phyloP scores from a whole-genome alignment of 2,329 filamentous ascomycete species.

The Cercospora zeae-maydis region DNA sequence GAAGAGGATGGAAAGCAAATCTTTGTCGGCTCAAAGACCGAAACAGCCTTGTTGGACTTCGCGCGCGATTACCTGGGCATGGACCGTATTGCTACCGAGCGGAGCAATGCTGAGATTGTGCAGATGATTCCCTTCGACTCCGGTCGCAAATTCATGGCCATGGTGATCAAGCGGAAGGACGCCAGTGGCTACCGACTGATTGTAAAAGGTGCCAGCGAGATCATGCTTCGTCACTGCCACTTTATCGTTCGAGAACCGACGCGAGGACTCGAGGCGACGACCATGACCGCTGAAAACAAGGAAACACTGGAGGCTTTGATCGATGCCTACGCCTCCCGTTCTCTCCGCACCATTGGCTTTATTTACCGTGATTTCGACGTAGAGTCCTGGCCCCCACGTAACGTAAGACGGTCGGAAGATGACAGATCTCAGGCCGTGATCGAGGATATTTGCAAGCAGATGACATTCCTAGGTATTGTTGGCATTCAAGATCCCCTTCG shows the following conservation, averaged over 20 bases:
- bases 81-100: slow-evolving; percentile 57
- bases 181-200: slow-evolving; percentile 54
- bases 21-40: slow-evolving; percentile 74
- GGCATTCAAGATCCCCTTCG: slow-evolving; percentile 73
- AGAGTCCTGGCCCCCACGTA: slow-evolving; percentile 65
- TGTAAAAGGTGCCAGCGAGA: slow-evolving; percentile 52
- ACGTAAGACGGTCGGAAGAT: slow-evolving; percentile 57
- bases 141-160: slow-evolving; percentile 65
- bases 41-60: slow-evolving; percentile 70
- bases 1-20: slow-evolving; percentile 56
- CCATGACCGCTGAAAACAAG: slow-evolving; percentile 56
- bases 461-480: slow-evolving; percentile 69
- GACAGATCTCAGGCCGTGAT: slow-evolving; percentile 62
- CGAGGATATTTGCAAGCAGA: slow-evolving; percentile 64
- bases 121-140: slow-evolving; percentile 62
- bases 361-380: slow-evolving; percentile 78
- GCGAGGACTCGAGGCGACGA: slow-evolving; percentile 52
- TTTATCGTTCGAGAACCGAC: slow-evolving; percentile 57
- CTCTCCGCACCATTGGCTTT: slow-evolving; percentile 79
- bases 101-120: slow-evolving; percentile 58
- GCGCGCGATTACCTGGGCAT: slow-evolving; percentile 64
- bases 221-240: slow-evolving; percentile 48
- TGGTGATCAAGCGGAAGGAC: slow-evolving; percentile 55
- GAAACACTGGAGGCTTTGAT: slow-evolving; percentile 64
- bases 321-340: slow-evolving; percentile 71